These are phyloP conservation scores for Histomonas meleagridis DNA, from an alignment of 208 protist genomes.

Conservation along the genomic window DNA sequence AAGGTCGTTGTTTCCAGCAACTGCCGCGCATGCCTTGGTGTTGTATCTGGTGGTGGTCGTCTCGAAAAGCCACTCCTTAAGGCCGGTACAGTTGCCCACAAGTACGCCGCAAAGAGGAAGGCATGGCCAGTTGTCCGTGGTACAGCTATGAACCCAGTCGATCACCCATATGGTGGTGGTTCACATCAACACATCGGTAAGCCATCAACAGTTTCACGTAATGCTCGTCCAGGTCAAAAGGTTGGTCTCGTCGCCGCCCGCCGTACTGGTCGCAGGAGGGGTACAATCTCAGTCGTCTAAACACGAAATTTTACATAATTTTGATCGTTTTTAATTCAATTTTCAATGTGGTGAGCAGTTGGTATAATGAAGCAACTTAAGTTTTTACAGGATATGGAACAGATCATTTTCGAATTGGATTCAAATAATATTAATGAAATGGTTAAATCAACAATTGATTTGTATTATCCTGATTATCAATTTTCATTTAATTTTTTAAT, in stretches of 20 bases:
- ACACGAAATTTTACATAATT: no score
- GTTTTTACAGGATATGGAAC: no score
- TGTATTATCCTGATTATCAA: no score
- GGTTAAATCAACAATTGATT: no score
- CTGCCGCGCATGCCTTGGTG: slow-evolving; percentile 88
- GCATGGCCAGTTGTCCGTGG: slow-evolving; percentile 91
- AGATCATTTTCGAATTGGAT: no score
- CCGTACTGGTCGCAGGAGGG: slow-evolving; percentile 72
- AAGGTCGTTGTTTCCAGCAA: slow-evolving; percentile 83
- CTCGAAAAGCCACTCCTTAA: slow-evolving; percentile 98
- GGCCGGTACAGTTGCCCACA: slow-evolving; percentile 89
- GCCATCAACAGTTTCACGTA: slow-evolving; percentile 54
- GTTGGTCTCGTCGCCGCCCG: slow-evolving; percentile 94
- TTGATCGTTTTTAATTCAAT: no score
- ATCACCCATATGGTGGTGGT: slow-evolving; percentile 97
- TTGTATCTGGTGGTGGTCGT: slow-evolving; percentile 92
- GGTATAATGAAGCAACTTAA: no score
- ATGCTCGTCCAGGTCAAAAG: slow-evolving; percentile 81
- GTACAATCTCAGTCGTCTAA: slow-evolving; percentile 36
- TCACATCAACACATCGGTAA: slow-evolving; percentile 99
- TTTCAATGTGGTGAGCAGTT: no score
- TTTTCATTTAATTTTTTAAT: no score
- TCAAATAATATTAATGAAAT: no score
- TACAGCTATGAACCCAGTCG: slow-evolving; percentile 89
- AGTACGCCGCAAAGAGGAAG: slow-evolving; percentile 81